Base-by-base conservation (phyloP, 805 yeast genomes). In the Ogataea chonburiensis region DNA sequence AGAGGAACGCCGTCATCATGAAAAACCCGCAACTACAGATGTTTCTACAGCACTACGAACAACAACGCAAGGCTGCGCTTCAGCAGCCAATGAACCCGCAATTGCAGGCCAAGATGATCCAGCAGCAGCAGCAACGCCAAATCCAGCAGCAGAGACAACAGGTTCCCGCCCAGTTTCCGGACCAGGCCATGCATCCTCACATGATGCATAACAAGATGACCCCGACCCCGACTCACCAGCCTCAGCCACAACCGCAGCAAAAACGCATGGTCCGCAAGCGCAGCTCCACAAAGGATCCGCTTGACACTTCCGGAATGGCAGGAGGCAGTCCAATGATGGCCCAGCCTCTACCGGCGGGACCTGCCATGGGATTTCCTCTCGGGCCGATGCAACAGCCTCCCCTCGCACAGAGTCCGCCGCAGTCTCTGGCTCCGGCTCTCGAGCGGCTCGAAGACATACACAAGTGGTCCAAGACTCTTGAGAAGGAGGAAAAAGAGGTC, bases 401-500 rank as follows among this genome's bases (percentile, higher is more conserved):
- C 21, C 12, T 22, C 25, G 42, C 38, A 17, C 49, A 38, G 12
- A 34, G 14, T 17, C 27, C 28, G 4, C 37, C 38, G 3, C 33
- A 12, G 22, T 10, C 25, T 17, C 12, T 7, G 33, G 32, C 12
- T 18, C 39, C 26, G 12, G 13, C 66, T 5, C 48, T 67, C 7
- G 54, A 56, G 14, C 53, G 55, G 4, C 56, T 55, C 7, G 42
- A 37, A 2, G 49, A 40, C 21, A 14, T 66, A 2, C 63, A 66
- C 23, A 68, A 68, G 40, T 82, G 88, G 89, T 77, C 86, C 1
- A 68, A 70, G 11, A 64, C 63, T 24, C 50, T 72, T 17, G 49
- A 21, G 8, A 43, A 43, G 12, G 45, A 52, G 10, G 37, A 35
- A 2, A 48, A 51, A 25, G 58, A 60, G 7, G 63, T 67, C 2